Evolutionary conservation across 768 basidiomycete species (phyloP).

Genomic region (Tulasnella sp.): DNA sequence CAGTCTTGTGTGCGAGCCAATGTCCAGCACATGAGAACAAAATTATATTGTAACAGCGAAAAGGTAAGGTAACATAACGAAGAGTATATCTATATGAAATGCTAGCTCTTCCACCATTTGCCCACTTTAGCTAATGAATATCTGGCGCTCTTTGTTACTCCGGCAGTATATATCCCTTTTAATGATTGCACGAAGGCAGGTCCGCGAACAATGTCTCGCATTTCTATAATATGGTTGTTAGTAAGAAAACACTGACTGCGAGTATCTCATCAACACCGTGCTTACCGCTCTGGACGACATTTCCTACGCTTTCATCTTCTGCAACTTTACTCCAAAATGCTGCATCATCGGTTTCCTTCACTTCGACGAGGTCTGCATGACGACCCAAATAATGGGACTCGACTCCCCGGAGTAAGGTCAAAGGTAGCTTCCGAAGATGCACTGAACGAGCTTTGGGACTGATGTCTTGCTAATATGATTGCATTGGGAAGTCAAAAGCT

Average conservation of each 20-base stretch:
- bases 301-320: slow-evolving; percentile 43
- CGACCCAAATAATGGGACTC: slow-evolving; percentile 33
- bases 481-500: too few species aligned
- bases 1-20: too few species aligned
- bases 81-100: too few species aligned
- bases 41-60: too few species aligned
- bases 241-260: neutral
- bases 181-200: slow-evolving; percentile 75
- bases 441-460: slow-evolving; percentile 51
- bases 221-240: slow-evolving; percentile 36
- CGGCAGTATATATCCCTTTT: slow-evolving; percentile 78
- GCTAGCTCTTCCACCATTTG: slow-evolving; percentile 71
- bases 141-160: slow-evolving; percentile 59
- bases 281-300: slow-evolving; percentile 42
- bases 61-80: too few species aligned
- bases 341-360: slow-evolving; percentile 50
- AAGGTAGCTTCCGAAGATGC: slow-evolving; percentile 68
- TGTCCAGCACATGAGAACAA: too few species aligned
- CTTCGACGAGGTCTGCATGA: slow-evolving; percentile 23
- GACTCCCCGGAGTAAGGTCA: slow-evolving; percentile 45
- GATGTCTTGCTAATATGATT: slow-evolving; percentile 68
- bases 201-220: slow-evolving; percentile 60
- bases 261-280: slow-evolving; percentile 6
- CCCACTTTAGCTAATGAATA: slow-evolving; percentile 65
- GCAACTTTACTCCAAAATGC: slow-evolving; percentile 66